These are phyloP conservation scores for Verbascum thapsus DNA, from an alignment of 257 asterid species.

Conservation along the genomic window DNA sequence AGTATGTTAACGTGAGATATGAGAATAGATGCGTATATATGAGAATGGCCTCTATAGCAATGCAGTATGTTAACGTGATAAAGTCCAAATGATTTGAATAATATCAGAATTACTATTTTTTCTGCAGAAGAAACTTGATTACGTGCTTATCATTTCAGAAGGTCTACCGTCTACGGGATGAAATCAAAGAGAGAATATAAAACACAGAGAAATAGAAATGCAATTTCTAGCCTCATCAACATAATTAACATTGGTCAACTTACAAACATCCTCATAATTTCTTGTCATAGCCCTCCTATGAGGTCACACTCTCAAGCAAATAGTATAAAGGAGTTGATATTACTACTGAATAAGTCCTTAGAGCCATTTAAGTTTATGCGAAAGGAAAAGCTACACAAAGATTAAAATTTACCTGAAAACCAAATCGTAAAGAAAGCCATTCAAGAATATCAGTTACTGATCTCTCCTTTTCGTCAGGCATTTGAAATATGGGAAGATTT, in stretches of 20 bases:
- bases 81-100: not conserved
- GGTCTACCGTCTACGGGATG: not conserved
- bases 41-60: too few species aligned
- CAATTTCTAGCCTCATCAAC: constrained; percentile 1
- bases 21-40: too few species aligned
- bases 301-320: not conserved
- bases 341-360: not conserved
- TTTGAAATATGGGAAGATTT: constrained; percentile 64
- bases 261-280: not conserved
- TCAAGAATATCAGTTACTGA: constrained; percentile 76
- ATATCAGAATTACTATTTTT: not conserved
- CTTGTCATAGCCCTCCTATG: not conserved
- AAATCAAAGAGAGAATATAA: not conserved
- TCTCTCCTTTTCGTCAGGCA: constrained; percentile 59
- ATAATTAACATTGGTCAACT: not conserved
- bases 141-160: not conserved
- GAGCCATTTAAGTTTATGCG: not conserved
- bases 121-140: too few species aligned
- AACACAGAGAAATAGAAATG: not conserved
- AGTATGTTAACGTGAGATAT: constrained; percentile 32
- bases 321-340: not conserved
- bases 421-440: constrained; percentile 93
- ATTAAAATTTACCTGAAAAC: constrained; percentile 77
- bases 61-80: too few species aligned
- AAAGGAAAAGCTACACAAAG: not conserved